Base-by-base conservation (phyloP, 441 rosid genomes). In the Flueggea neowawraea region DNA sequence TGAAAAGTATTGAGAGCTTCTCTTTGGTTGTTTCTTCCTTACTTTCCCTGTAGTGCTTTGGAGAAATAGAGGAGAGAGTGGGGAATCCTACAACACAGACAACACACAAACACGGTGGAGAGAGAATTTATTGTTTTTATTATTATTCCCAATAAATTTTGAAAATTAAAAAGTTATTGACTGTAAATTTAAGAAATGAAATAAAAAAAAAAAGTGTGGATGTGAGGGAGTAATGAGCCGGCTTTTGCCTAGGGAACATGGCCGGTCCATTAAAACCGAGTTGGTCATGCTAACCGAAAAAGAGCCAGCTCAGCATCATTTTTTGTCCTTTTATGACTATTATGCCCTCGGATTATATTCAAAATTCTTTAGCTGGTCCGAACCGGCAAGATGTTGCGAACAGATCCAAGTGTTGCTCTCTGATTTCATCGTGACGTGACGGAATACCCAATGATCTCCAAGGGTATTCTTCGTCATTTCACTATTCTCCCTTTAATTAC, bases 191-290 rank as follows among this genome's bases (percentile, higher is more conserved):
- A 22, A 22, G 2, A 22, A 22, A 22, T 22, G 1, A 22, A 22
- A 22, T 22, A 22, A 22, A 22, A 22, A 22, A n/a, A n/a, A 36
- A 36, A 36, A 36, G 9, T 3, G 6, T 3, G 41, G 9, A 36
- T 5, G n/a, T n/a, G n/a, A n/a, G n/a, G 41, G 7, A 36, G 41
- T 36, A 36, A 36, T 3, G 73, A 69, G 70, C 59, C 79, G 79
- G 78, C 80, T 73, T 75, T 65, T 65, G 78, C 72, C 60, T 73
- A 0, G 77, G 82, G 77, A 73, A 74, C 41, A 36, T 36, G 41
- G n/a, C n/a, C n/a, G n/a, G 41, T 36, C 9, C 9, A 47, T 47
- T 47, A 47, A 47, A 47, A 0, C 14, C 50, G 41, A 36, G 41
- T 3, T 36, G 41, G 14, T 9, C 50, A 0, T 10, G n/a, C n/a